phyloP scores from a whole-genome alignment of 2,329 filamentous ascomycete genomes.

The Coniella vitis region DNA sequence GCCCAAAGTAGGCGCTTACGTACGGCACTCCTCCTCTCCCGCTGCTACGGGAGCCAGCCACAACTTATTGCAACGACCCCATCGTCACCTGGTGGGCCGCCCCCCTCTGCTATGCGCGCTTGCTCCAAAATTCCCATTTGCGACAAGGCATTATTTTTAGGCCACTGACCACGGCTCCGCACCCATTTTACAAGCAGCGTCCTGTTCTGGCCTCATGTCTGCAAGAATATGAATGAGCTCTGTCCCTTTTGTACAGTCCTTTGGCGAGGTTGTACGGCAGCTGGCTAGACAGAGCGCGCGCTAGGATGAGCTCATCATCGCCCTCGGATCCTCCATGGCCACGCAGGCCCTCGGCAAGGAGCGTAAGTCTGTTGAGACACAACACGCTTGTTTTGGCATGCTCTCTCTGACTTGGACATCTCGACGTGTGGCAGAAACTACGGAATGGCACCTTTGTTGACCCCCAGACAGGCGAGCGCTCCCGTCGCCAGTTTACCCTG shows the following conservation, averaged over 20 bases:
- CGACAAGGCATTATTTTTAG: no score
- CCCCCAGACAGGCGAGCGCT: conserved; percentile 77
- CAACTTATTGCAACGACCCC: no score
- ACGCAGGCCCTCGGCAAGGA: conserved; percentile 37
- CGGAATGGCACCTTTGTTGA: conserved; percentile 83
- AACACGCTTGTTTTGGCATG: neutral
- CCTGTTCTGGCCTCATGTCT: conserved; percentile 2
- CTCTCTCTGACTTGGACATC: neutral
- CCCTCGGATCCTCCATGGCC: conserved; percentile 7
- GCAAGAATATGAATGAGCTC: conserved; percentile 6
- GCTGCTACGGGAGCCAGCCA: no score
- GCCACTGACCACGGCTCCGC: no score
- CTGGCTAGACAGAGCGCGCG: conserved; percentile 4
- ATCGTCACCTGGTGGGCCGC: no score
- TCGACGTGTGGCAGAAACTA: conserved; percentile 50
- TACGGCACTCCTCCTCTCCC: no score
- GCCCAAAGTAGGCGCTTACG: no score
- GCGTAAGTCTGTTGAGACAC: conserved; percentile 28
- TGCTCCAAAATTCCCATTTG: no score
- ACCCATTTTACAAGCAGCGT: no score
- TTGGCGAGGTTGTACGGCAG: conserved; percentile 6
- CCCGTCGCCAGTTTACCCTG: conserved; percentile 72
- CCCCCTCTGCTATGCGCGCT: no score
- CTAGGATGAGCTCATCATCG: conserved; percentile 28
- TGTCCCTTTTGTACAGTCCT: neutral